Evolutionary conservation across 805 yeast species (phyloP), one percentile per base, ranked within the genome.

Genomic region (Saturnispora quitensis): DNA sequence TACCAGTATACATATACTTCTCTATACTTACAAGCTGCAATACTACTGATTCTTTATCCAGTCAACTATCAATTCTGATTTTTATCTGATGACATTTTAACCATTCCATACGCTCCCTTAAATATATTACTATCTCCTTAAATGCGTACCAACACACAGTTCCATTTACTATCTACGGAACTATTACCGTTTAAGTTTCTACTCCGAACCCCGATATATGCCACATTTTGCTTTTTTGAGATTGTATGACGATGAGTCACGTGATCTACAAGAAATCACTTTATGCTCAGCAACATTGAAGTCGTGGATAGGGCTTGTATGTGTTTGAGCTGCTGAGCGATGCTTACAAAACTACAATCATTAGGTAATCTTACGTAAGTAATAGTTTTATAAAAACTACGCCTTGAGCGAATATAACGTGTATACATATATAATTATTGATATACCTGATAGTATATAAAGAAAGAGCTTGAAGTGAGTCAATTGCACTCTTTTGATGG

Each of bases 201-300:
- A 40, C 44, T 40, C 44, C 44, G 44, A 40, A 40, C 44, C 44
- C 44, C 44, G 44, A 40, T 24, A 12, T 9, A 22, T 6, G 44
- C 44, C 44, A 40, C 44, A 40, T 40, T 24, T 4, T 8, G 12
- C 13, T 18, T 17, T 18, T 38, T 20, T 18, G 15, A 5, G 28
- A 13, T 6, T 22, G 8, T 6, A 40, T 40, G 44, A 40, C 31
- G 44, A 24, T 4, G 4, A 3, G 18, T 22, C 44, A 40, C 44
- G 44, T 40, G 42, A 8, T 4, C 9, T 0, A 6, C 5, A 2
- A 5, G 28, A 8, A 8, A 25, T 25, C 28, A 25, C 7, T 6
- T 1, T 25, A 6, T 8, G 28, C 28, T 25, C 28, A 25, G 28
- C 28, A 22, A 22, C 22, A 22, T 4, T 22, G 5, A 22, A 3